Evolutionary conservation across 805 yeast genomes (phyloP), one percentile per base, ranked within the genome.

Genomic region (Candida jianshihensis): DNA sequence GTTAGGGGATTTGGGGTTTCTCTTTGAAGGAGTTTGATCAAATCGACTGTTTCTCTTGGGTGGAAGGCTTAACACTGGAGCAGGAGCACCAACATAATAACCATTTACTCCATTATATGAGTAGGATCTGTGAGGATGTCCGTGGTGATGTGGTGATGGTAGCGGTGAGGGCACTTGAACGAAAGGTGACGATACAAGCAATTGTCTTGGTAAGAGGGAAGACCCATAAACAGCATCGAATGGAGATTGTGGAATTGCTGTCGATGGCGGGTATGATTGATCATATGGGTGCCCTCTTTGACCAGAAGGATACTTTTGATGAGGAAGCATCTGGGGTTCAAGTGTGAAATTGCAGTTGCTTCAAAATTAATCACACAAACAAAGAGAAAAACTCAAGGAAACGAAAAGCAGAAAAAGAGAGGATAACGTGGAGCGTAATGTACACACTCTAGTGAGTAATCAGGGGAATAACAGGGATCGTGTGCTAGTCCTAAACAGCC

Each of bases 121-220:
- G 15, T 26, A 19, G 26, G 36, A 36, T 26, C 31, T 36, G 30
- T 37, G 45, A 9, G 38, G 41, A 34, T 43, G 47, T 11, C 21
- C 15, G 14, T 17, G 8, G 12, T 44, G 49, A 19, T 38, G 37
- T 19, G 55, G 51, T 4, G 53, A 49, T 19, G 46, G 41, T 22
- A 55, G 41, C 4, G 68, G 66, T 28, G 67, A 57, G 37, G 68
- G 72, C 1, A 63, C 57, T 16, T 60, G 53, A 9, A 73, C 59
- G 48, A 70, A 78, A 0, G 86, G 86, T 4, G 85, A 77, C 4
- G 75, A 68, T 39, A 75, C 61, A 33, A 80, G 57, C 35, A 80
- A 56, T 47, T 78, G 81, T 14, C 79, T 61, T 1, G 88, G 88
- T 15, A 80, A 58, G 65, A 79, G 66, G 12, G 79, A 70, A 5